A percentile compares a stretch with the other conserved stretches of the same genome.
Conservation (phyloP, 2,329 filamentous ascomycete species). For the Pseudogymnoascus sp. region DNA sequence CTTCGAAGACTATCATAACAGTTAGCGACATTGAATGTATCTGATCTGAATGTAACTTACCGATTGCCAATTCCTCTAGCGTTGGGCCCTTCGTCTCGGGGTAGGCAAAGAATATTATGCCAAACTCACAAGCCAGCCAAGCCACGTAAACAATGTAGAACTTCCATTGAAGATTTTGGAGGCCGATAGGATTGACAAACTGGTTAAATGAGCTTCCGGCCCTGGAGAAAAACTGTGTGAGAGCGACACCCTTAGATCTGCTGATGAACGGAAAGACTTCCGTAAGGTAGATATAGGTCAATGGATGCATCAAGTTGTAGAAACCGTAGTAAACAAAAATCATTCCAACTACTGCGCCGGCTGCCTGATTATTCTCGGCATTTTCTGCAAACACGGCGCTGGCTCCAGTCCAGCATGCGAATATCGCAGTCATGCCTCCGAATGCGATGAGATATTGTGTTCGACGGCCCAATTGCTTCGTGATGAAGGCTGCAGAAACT, state of each 20-base stretch:
- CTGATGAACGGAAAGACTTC: constrained; percentile 14
- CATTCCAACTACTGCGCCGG: constrained; percentile 29
- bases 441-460: background rate
- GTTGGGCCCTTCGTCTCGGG: constrained; percentile 33
- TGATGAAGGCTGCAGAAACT: constrained; percentile 14
- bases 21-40: background rate
- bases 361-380: background rate
- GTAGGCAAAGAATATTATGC: constrained; percentile 22
- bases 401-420: constrained; percentile 1
- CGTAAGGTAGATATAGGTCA: constrained; percentile 12
- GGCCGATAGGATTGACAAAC: constrained; percentile 34
- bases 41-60: background rate
- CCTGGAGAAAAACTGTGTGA: constrained; percentile 6
- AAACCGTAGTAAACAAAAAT: constrained; percentile 36
- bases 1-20: background rate
- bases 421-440: constrained; percentile 6
- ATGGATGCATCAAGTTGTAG: constrained; percentile 22
- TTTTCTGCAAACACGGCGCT: background rate
- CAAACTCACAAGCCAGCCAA: constrained; percentile 17
- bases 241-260: constrained; percentile 6
- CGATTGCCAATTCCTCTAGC: constrained; percentile 33
- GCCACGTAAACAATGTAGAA: constrained; percentile 34
- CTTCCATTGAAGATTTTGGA: constrained; percentile 32
- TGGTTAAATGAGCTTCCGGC: constrained; percentile 24
- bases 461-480: constrained; percentile 16